Conservation (phyloP, 1,284 basidiomycete genomes). For the Pseudozyma tsukubaensis region DNA sequence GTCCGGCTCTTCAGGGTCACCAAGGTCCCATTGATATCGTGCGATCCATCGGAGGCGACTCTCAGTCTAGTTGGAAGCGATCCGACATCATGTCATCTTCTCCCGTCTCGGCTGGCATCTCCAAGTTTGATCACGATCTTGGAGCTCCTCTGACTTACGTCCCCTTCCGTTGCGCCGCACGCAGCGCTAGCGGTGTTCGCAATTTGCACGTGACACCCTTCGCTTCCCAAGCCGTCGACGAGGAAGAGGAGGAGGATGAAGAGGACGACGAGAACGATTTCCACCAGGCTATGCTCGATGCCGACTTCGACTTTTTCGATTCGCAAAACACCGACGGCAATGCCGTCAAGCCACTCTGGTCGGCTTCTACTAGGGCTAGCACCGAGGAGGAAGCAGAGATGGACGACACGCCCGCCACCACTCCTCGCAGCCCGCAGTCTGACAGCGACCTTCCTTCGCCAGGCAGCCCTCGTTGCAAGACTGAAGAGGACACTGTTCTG, state of each 20-base stretch:
- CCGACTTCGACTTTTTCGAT: slow-evolving; percentile 57
- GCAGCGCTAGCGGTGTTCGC: slow-evolving; percentile 12
- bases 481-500: slow-evolving; percentile 12
- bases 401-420: slow-evolving; percentile 56
- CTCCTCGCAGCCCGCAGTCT: slow-evolving; percentile 51
- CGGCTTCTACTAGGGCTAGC: slow-evolving; percentile 15
- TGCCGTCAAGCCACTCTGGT: slow-evolving; percentile 16
- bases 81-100: slow-evolving; percentile 35
- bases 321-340: slow-evolving; percentile 32
- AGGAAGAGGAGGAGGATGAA: slow-evolving; percentile 44
- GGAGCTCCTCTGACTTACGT: slow-evolving; percentile 29
- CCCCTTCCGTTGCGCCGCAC: slow-evolving; percentile 22
- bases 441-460: slow-evolving; percentile 43
- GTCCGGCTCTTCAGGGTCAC: slow-evolving; percentile 10
- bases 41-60: slow-evolving; percentile 12
- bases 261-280: slow-evolving; percentile 66
- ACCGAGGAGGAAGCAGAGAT: slow-evolving; percentile 41
- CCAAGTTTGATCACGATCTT: slow-evolving; percentile 33
- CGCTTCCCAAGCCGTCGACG: slow-evolving; percentile 2
- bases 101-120: slow-evolving; percentile 33
- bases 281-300: slow-evolving; percentile 64
- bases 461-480: slow-evolving; percentile 39
- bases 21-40: slow-evolving; percentile 2
- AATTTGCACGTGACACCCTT: slow-evolving; percentile 20
- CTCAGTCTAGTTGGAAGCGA: slow-evolving; percentile 16